Conservation (phyloP, 2,329 filamentous ascomycete species). For the Volutella citrinella region DNA sequence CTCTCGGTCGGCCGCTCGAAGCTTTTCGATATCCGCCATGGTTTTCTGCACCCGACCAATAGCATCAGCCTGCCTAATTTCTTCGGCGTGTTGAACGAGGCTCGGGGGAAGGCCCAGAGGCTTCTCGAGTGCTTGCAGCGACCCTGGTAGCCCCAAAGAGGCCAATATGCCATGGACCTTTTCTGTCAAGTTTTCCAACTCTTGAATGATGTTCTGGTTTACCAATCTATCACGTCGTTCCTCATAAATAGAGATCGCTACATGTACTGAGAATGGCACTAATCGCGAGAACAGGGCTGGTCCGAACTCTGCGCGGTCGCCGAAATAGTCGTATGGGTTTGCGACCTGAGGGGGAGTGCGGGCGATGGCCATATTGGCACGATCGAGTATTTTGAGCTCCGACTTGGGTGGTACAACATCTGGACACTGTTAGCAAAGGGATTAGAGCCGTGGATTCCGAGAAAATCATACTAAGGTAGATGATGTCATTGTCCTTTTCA, state of each 20-base stretch:
- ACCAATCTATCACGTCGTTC: slow-evolving; percentile 88
- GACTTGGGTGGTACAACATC: slow-evolving; percentile 81
- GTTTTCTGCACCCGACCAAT: slow-evolving; percentile 73
- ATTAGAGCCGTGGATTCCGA: fast-evolving
- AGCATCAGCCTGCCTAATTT: slow-evolving; percentile 87
- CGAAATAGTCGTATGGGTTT: slow-evolving; percentile 75
- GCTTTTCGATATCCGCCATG: slow-evolving; percentile 84
- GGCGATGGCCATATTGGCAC: slow-evolving; percentile 83
- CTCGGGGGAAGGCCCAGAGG: slow-evolving; percentile 85
- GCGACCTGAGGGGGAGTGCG: slow-evolving; percentile 79
- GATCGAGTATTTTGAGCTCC: slow-evolving; percentile 79
- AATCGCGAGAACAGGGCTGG: slow-evolving; percentile 84
- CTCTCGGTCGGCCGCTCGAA: slow-evolving; percentile 75
- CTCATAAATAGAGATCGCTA: slow-evolving; percentile 93
- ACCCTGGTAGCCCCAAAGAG: slow-evolving; percentile 84
- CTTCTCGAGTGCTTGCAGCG: slow-evolving; percentile 91
- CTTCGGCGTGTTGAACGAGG: slow-evolving; percentile 85
- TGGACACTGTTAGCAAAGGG: slow-evolving; percentile 32
- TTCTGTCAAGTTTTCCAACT: slow-evolving; percentile 77
- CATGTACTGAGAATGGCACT: slow-evolving; percentile 92
- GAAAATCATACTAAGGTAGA: slow-evolving; percentile 68
- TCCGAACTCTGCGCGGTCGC: slow-evolving; percentile 77
- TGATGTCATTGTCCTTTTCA: slow-evolving; percentile 94
- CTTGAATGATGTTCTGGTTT: slow-evolving; percentile 80
- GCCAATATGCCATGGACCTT: slow-evolving; percentile 76